A percentile compares a stretch with the other conserved stretches of the same genome.
Conservation (phyloP, 805 yeast genomes). For the Cyberlindnera suaveolens region DNA sequence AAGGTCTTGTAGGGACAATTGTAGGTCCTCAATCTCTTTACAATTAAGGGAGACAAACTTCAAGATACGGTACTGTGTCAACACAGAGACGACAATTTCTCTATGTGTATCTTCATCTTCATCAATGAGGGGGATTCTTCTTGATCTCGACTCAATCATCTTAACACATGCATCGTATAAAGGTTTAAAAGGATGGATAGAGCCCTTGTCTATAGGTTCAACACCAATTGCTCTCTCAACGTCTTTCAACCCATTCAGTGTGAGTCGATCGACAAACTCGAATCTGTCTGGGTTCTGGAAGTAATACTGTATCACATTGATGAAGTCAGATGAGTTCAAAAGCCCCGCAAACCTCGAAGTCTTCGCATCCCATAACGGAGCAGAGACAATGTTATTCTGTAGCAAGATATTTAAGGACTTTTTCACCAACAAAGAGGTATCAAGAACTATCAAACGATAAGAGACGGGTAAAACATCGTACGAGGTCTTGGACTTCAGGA, state of each 20-base stretch:
- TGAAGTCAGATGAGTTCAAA: slow-evolving; percentile 85
- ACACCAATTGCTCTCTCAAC: slow-evolving; percentile 86
- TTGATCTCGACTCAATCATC: slow-evolving; percentile 83
- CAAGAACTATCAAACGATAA: slow-evolving; percentile 86
- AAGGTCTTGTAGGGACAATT: slow-evolving; percentile 68
- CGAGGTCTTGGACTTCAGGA: slow-evolving; percentile 84
- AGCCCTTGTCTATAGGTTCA: slow-evolving; percentile 75
- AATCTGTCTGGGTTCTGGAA: slow-evolving; percentile 83
- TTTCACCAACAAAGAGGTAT: slow-evolving; percentile 83
- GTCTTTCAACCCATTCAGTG: slow-evolving; percentile 77
- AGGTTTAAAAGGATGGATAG: slow-evolving; percentile 86
- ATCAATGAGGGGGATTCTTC: slow-evolving; percentile 92
- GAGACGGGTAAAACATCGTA: slow-evolving; percentile 96
- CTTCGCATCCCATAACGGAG: slow-evolving; percentile 93
- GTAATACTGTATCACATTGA: slow-evolving; percentile 91
- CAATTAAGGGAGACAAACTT: slow-evolving; percentile 95
- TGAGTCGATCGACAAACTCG: slow-evolving; percentile 79
- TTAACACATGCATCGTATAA: slow-evolving; percentile 88
- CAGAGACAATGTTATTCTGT: slow-evolving; percentile 92
- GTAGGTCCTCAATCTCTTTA: slow-evolving; percentile 81
- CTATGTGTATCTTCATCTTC: slow-evolving; percentile 87
- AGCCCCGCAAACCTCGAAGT: slow-evolving; percentile 91
- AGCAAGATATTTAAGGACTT: slow-evolving; percentile 83
- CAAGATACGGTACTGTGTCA: slow-evolving; percentile 92
- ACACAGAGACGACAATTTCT: slow-evolving; percentile 90